Evolutionary conservation across 2,329 filamentous ascomycete species (phyloP).

Genomic region (Nannizziopsis arthrosporioides): DNA sequence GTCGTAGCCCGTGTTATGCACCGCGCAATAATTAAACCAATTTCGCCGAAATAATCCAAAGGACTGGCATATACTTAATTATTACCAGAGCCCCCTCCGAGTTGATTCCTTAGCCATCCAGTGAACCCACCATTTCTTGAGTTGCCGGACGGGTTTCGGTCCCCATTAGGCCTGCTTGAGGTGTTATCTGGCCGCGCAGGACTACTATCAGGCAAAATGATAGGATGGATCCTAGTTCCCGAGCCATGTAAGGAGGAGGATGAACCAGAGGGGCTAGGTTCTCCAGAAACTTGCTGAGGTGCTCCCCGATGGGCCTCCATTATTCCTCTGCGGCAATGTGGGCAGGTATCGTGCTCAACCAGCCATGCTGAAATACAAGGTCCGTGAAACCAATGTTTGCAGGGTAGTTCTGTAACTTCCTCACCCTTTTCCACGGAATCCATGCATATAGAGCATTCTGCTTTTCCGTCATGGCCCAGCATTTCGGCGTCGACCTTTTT

Average conservation of each 20-base stretch:
- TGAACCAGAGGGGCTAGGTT: background rate
- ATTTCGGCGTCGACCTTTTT: constrained; percentile 59
- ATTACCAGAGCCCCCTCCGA: constrained; percentile 11
- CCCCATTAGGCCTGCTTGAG: background rate
- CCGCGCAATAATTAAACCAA: no score
- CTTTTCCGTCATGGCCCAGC: constrained; percentile 54
- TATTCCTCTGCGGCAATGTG: constrained; percentile 41
- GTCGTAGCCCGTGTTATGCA: no score
- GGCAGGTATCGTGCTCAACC: constrained; percentile 83
- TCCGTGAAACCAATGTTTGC: constrained; percentile 88
- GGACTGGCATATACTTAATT: background rate
- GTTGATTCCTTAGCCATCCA: constrained; percentile 16
- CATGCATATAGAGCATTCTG: constrained; percentile 91
- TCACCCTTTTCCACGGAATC: constrained; percentile 64
- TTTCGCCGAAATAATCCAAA: no score
- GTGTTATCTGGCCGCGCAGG: background rate
- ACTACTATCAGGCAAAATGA: background rate
- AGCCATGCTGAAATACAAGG: constrained; percentile 75
- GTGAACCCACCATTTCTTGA: constrained; percentile 3
- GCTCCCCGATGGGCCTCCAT: constrained; percentile 7
- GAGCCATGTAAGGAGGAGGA: background rate
- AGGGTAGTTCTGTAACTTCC: constrained; percentile 67
- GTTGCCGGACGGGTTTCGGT: no score
- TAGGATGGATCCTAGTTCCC: constrained; percentile 1
- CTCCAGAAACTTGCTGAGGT: background rate